Evolutionary conservation across 208 protist species (phyloP), one percentile per base, ranked within the genome.

Genomic region (Leishmania martiniquensis): DNA sequence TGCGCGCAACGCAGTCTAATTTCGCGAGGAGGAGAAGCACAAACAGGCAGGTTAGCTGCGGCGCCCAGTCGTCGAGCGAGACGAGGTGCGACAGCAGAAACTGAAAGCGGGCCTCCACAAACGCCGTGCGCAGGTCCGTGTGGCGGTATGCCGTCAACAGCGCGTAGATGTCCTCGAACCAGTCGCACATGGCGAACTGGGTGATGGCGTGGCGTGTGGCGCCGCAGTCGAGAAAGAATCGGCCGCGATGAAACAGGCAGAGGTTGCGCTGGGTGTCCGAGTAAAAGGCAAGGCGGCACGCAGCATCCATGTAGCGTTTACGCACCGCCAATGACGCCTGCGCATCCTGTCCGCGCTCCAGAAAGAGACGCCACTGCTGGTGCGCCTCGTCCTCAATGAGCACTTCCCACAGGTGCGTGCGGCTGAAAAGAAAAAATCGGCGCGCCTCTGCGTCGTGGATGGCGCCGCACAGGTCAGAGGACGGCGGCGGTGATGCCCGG

Each of bases 301-400:
- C 93, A 17, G 91, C 90, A 51, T 86, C 71, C 72, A 93, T 93
- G 68, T 89, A 85, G 29, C 91, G 87, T 51, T 78, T 78, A 51
- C 90, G 87, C 73, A 94, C 44, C 39, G 47, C 37, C 17, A 82
- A 69, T 1, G 81, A 74, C 68, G 74, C 81, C 42, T 37, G 20
- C 47, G 69, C 34, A n/a, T 68, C 52, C 52, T 71, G 66, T 2
- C 92, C 94, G 47, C 89, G 84, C 68, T 93, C 85, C n/a, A 96
- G 70, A 75, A 96, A 96, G 32, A 95, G 74, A 0, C 76, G 77
- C 89, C 92, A 97, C 82, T 95, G 89, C 77, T 88, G 84, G n/a
- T 82, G 83, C 34, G 86, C 75, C 77, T 96, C 92, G 63, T 91
- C 75, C 7, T 93, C 90, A 17, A 93, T 78, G 17, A 83, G 73